Conservation (phyloP, 371 early-diverging fungal genomes). For the Saksenaea vasiformis region DNA sequence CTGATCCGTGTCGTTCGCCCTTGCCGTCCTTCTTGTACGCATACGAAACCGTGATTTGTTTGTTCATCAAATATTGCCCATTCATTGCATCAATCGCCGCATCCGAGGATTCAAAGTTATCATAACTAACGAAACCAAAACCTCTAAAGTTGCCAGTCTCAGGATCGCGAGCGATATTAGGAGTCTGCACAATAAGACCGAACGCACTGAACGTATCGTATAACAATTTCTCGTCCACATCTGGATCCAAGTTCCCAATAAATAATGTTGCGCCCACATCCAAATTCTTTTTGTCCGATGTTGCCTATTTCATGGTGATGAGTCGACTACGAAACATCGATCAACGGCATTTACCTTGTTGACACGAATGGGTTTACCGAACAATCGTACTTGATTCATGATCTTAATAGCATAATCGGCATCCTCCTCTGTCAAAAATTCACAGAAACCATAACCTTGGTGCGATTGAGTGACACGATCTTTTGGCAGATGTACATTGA, state of each 20-base stretch:
- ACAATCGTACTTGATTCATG: conserved; percentile 95
- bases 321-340: background rate
- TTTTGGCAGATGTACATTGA: conserved; percentile 95
- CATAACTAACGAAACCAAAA: conserved; percentile 93
- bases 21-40: conserved; percentile 98
- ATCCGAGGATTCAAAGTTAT: conserved; percentile 95
- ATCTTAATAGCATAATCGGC: conserved; percentile 97
- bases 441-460: conserved; percentile 97
- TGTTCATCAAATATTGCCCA: conserved; percentile 93
- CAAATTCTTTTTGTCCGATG: conserved; percentile 85
- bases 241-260: conserved; percentile 94
- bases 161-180: conserved; percentile 90
- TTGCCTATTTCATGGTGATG: conserved; percentile 53
- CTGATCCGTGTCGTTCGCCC: conserved; percentile 97
- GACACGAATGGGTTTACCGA: conserved; percentile 93
- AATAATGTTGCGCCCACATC: conserved; percentile 97
- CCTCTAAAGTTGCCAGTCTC: conserved; percentile 88
- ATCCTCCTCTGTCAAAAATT: conserved; percentile 93
- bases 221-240: conserved; percentile 93
- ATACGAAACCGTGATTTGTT: conserved; percentile 88
- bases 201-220: conserved; percentile 96
- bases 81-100: conserved; percentile 97
- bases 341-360: conserved; percentile 73
- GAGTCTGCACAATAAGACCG: conserved; percentile 87
- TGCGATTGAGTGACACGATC: conserved; percentile 95